phyloP scores from a whole-genome alignment of 306 rosid species.

The Prunus mongolica region DNA sequence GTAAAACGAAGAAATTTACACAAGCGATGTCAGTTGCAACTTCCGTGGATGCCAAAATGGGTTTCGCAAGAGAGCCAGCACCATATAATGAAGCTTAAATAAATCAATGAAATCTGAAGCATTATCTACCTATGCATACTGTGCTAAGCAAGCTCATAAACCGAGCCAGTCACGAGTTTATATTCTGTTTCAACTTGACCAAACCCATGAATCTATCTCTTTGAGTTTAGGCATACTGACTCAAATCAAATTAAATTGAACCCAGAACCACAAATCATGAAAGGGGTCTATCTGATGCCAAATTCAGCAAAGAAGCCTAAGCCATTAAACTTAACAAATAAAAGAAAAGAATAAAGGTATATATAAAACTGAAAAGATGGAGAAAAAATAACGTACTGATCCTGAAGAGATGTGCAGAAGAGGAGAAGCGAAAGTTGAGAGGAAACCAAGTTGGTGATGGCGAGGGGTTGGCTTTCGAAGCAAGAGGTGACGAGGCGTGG shows the following conservation, averaged over 20 bases:
- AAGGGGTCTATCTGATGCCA: not conserved
- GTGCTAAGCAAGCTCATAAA: not conserved
- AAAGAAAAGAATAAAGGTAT: not conserved
- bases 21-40: no score
- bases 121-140: no score
- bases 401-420: not conserved
- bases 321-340: not conserved
- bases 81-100: no score
- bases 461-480: not conserved
- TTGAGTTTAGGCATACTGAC: no score
- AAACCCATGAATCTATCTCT: not conserved
- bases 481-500: not conserved
- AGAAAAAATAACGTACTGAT: slow-evolving; percentile 19
- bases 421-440: slow-evolving; percentile 11
- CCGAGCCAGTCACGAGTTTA: not conserved
- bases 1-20: not conserved
- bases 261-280: not conserved
- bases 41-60: no score
- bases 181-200: not conserved
- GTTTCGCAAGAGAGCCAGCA: no score
- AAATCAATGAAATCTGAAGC: no score
- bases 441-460: not conserved
- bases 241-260: no score
- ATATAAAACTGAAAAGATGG: not conserved
- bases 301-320: not conserved